phyloP scores from a whole-genome alignment of 2,329 filamentous ascomycete species.

The Apiospora marii region DNA sequence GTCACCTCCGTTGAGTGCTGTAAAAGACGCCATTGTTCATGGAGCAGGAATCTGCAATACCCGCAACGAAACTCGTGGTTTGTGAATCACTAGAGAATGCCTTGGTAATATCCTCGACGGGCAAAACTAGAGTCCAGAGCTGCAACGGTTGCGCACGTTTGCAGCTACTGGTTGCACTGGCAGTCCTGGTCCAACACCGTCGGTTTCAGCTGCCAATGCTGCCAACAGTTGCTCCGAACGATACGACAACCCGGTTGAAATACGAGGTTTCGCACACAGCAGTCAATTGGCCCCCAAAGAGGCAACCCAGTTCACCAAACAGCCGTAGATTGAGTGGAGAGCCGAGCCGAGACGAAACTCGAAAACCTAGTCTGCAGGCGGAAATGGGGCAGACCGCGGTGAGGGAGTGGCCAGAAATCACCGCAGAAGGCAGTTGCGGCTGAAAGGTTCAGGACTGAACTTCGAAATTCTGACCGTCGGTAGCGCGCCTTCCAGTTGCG shows the following conservation, averaged over 20 bases:
- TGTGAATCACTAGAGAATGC: background rate
- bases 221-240: slow-evolving; percentile 12
- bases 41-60: slow-evolving; percentile 17
- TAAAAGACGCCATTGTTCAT: slow-evolving; percentile 44
- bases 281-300: slow-evolving; percentile 19
- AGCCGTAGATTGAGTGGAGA: slow-evolving; percentile 5
- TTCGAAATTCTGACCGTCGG: background rate
- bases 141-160: slow-evolving; percentile 2
- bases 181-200: background rate
- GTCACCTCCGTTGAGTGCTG: slow-evolving; percentile 44
- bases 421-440: background rate
- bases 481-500: background rate
- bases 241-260: slow-evolving; percentile 10
- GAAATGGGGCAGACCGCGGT: background rate
- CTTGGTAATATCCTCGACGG: background rate
- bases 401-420: background rate
- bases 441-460: background rate
- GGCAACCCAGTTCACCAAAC: slow-evolving; percentile 15
- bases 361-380: background rate
- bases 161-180: slow-evolving; percentile 6
- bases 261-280: slow-evolving; percentile 11
- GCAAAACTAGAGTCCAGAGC: background rate
- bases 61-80: background rate
- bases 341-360: background rate
- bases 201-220: slow-evolving; percentile 4